Conservation (phyloP, 129 eudicot species). For the Smallanthus sonchifolius region DNA sequence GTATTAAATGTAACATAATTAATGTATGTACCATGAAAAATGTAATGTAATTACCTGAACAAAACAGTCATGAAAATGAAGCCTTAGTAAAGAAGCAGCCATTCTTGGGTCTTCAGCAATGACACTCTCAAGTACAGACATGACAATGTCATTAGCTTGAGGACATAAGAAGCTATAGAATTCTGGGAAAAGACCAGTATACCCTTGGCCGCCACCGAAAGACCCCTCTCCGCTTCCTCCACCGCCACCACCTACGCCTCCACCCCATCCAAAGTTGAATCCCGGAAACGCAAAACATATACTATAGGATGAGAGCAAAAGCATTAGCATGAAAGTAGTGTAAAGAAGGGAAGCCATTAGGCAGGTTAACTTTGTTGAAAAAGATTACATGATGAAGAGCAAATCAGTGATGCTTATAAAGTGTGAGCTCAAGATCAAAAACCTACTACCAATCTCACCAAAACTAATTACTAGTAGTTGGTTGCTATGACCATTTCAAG, state of each 20-base stretch:
- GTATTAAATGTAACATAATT: not conserved
- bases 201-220: slow-evolving; percentile 27
- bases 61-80: slow-evolving; percentile 96
- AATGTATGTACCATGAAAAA: not conserved
- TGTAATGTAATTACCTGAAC: slow-evolving; percentile 38
- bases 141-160: slow-evolving; percentile 86
- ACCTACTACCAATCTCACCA: slow-evolving; percentile 53
- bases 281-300: slow-evolving; percentile 55
- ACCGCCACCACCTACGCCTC: slow-evolving; percentile 24
- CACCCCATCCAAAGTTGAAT: slow-evolving; percentile 44
- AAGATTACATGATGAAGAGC: slow-evolving; percentile 8
- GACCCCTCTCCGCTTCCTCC: slow-evolving; percentile 23
- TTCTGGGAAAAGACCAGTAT: slow-evolving; percentile 56
- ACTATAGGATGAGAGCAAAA: slow-evolving; percentile 30
- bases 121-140: slow-evolving; percentile 73
- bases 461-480: slow-evolving; percentile 27
- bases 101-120: slow-evolving; percentile 69
- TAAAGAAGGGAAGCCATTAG: slow-evolving; percentile 48
- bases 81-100: slow-evolving; percentile 94
- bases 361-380: slow-evolving; percentile 10
- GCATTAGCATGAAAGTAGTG: slow-evolving; percentile 25
- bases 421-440: slow-evolving; percentile 19
- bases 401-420: slow-evolving; percentile 24
- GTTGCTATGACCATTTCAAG: slow-evolving; percentile 32
- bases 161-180: slow-evolving; percentile 75